phyloP scores from a whole-genome alignment of 352 stramenopile species.

The Pythium plurisporium region DNA sequence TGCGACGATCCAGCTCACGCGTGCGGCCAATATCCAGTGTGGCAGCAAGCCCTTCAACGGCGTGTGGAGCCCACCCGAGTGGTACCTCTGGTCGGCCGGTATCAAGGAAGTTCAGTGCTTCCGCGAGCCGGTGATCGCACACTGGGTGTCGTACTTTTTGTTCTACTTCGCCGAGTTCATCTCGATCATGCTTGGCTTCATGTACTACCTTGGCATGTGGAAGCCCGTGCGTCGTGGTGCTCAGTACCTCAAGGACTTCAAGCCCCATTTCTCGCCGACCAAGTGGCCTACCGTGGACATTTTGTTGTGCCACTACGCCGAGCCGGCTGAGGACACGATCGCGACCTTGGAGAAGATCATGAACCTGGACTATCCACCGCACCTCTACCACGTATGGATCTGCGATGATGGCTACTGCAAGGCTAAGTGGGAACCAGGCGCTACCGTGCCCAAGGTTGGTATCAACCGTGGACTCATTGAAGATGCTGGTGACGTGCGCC shows the following conservation, averaged over 20 bases:
- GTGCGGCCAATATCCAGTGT: conserved; percentile 56
- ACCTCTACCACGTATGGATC: conserved; percentile 84
- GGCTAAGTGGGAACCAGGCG: conserved; percentile 85
- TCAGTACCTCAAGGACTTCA: conserved; percentile 88
- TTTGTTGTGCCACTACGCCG: conserved; percentile 89
- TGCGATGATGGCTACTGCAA: conserved; percentile 89
- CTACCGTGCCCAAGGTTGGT: conserved; percentile 88
- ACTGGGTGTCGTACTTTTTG: conserved; percentile 83
- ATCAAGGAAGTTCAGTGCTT: conserved; percentile 78
- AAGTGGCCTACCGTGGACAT: conserved; percentile 87
- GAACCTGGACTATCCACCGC: conserved; percentile 81
- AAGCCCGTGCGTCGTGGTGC: conserved; percentile 82
- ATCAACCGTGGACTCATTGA: conserved; percentile 90
- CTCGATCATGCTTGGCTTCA: conserved; percentile 80
- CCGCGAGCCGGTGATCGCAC: conserved; percentile 43
- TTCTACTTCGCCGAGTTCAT: conserved; percentile 86
- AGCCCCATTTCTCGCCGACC: conserved; percentile 84
- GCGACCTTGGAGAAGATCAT: conserved; percentile 86
- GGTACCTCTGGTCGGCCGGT: conserved; percentile 70
- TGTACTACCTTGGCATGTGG: conserved; percentile 92
- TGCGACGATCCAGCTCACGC: conserved; percentile 54
- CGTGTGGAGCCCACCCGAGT: conserved; percentile 59
- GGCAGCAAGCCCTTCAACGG: conserved; percentile 50
- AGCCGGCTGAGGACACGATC: conserved; percentile 79
- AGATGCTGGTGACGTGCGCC: conserved; percentile 72